A percentile compares a stretch with the other conserved stretches of the same genome.
Evolutionary conservation across 495 filamentous ascomycete species (phyloP).

Genomic region (Talaromyces stipitatus): DNA sequence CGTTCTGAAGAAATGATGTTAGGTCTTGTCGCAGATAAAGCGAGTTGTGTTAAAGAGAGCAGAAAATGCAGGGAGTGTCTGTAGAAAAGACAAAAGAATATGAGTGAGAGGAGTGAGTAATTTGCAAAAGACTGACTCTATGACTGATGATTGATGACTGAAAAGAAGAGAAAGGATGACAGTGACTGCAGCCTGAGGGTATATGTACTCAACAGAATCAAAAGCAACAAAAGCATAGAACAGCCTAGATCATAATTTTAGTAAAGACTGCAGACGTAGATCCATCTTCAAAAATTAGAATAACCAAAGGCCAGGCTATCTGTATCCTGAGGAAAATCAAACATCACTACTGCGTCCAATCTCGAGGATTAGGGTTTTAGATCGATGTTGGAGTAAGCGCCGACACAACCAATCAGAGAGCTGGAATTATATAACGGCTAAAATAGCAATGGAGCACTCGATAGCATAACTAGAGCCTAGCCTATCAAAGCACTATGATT

Average conservation of each 20-base stretch:
- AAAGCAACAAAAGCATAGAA: background rate
- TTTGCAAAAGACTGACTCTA: background rate
- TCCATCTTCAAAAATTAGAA: background rate
- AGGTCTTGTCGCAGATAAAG: background rate
- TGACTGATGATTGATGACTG: background rate
- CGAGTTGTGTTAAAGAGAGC: background rate
- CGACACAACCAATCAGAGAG: background rate
- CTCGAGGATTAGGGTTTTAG: background rate
- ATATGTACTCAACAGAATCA: background rate
- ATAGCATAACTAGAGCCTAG: background rate
- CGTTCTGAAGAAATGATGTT: background rate
- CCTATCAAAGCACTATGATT: background rate
- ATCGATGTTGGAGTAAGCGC: conserved; percentile 2
- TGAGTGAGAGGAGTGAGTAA: background rate
- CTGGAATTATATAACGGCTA: background rate
- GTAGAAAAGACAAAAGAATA: background rate
- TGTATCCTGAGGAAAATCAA: background rate
- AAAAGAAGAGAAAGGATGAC: background rate
- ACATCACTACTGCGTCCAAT: no score
- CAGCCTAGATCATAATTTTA: background rate
- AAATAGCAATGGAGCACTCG: background rate
- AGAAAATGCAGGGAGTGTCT: background rate
- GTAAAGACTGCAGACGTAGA: background rate
- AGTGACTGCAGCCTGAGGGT: background rate
- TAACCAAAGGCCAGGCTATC: background rate